These are phyloP conservation scores for Amylocarpus encephaloides DNA, from an alignment of 2,329 filamentous ascomycete species.

Conservation along the genomic window DNA sequence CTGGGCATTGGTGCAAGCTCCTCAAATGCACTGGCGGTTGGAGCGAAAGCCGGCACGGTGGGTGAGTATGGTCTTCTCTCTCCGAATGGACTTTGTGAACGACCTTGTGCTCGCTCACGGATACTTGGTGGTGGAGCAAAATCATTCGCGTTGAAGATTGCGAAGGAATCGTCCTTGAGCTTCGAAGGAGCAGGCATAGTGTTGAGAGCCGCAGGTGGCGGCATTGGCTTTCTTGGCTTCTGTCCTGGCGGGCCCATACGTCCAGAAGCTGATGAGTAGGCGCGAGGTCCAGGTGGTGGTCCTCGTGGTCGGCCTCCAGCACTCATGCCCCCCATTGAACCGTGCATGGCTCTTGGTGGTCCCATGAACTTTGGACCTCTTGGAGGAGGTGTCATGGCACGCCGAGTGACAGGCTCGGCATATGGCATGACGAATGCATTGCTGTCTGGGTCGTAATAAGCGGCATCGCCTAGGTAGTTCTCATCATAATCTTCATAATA, in stretches of 20 bases:
- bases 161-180: slow-evolving; percentile 74
- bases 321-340: slow-evolving; percentile 42
- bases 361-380: slow-evolving; percentile 36
- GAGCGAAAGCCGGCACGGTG: slow-evolving; percentile 66
- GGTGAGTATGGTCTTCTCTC: slow-evolving; percentile 68
- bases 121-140: slow-evolving; percentile 74
- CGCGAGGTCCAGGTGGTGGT: slow-evolving; percentile 42
- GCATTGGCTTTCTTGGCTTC: slow-evolving; percentile 47
- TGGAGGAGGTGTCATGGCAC: slow-evolving; percentile 94
- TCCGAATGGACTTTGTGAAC: slow-evolving; percentile 57
- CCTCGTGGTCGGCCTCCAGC: slow-evolving; percentile 7
- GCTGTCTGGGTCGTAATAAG: slow-evolving; percentile 26
- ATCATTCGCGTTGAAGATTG: slow-evolving; percentile 62
- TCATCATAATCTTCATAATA: slow-evolving; percentile 74
- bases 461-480: slow-evolving; percentile 60
- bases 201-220: slow-evolving; percentile 66
- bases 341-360: slow-evolving; percentile 37
- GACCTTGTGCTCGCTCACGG: slow-evolving; percentile 63
- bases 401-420: slow-evolving; percentile 76
- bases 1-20: slow-evolving; percentile 81
- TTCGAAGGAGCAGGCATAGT: slow-evolving; percentile 81
- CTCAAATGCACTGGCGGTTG: slow-evolving; percentile 76
- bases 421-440: slow-evolving; percentile 68
- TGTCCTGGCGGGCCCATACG: slow-evolving; percentile 21
- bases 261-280: slow-evolving; percentile 57